Evolutionary conservation across 2,329 filamentous ascomycete genomes (phyloP), one percentile per base, ranked within the genome.

Genomic region (Juglanconis oblonga): DNA sequence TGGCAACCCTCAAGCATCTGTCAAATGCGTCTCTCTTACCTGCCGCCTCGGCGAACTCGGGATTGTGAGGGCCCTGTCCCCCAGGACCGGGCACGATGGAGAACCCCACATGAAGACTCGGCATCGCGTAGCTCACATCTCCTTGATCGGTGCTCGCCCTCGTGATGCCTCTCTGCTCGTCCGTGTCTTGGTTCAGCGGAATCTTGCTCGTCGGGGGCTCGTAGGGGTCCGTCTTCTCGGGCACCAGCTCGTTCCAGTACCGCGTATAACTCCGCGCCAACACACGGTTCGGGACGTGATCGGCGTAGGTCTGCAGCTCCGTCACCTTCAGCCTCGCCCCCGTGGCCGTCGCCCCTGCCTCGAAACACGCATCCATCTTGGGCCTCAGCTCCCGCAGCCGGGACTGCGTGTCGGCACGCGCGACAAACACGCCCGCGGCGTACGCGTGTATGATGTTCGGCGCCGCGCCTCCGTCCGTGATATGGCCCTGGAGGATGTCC

Each of bases 71-170:
- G 0, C 80, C 77, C 11, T 70, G 71, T 1, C 75, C 76, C 2
- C 74, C 73, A 3, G 73, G 72, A 0, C 78, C 77, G 3, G 81
- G 76, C 2, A 52, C 40, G 59, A 86, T 83, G 32, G 75, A 74
- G 66, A 85, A 86, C 6, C 78, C 78, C 1, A 77, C 73, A 58
- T 76, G 81, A 42, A 87, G 68, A 56, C 79, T 82, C 44, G 84
- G 85, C 74, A 86, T 77, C 1, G 76, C 80, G 65, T 86, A 80
- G 64, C 80, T 84, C 57, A 87, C 70, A 62, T 87, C 78, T 0
- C 84, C 85, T 70, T 86, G 82, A 66, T 87, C 84, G 0, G 82
- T 85, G 64, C 81, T 84, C 4, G 83, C 83, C 66, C 74, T 77
- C n/a, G 77, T 79, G 31, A 71, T 67, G 0, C 78, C 77, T 4